These are phyloP conservation scores for Adiantum capillusveneris DNA, from an alignment of 75 land plant species.

Conservation along the genomic window DNA sequence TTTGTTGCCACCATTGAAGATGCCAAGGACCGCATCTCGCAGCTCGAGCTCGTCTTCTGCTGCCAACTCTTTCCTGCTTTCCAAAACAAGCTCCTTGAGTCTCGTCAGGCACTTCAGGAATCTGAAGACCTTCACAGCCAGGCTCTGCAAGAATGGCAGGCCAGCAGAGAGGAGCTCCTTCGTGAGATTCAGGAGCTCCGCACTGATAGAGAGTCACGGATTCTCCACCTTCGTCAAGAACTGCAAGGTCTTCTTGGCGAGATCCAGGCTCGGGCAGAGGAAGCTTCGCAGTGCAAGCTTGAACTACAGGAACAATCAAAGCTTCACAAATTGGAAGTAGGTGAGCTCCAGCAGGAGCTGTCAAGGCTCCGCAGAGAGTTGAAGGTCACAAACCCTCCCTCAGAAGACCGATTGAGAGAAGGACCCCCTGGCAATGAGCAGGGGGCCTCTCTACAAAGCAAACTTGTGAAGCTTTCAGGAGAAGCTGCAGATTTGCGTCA, in stretches of 20 bases:
- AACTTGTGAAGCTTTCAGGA: too few species aligned
- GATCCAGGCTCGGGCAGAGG: neutral
- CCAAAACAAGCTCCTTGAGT: slow-evolving; percentile 27
- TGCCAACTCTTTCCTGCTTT: slow-evolving; percentile 59
- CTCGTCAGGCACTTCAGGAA: slow-evolving; percentile 23
- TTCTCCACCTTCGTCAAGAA: neutral
- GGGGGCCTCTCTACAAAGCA: too few species aligned
- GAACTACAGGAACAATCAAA: neutral
- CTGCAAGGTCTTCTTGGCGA: neutral
- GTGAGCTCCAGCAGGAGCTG: too few species aligned
- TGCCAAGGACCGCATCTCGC: slow-evolving; percentile 59
- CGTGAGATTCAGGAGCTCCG: slow-evolving; percentile 34
- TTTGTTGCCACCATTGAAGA: slow-evolving; percentile 70
- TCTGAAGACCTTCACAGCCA: slow-evolving; percentile 27
- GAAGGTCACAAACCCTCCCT: too few species aligned
- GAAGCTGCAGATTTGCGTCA: too few species aligned
- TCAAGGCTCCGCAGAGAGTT: too few species aligned
- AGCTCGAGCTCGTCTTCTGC: slow-evolving; percentile 64
- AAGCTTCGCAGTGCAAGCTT: neutral
- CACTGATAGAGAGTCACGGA: slow-evolving; percentile 13
- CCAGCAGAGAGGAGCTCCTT: slow-evolving; percentile 27
- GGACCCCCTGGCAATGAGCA: too few species aligned
- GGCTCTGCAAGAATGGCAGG: slow-evolving; percentile 36
- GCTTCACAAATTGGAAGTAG: too few species aligned
- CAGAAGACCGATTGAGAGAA: too few species aligned